Base-by-base conservation (phyloP, 1,284 basidiomycete species). In the Ustilago xerochloae region DNA sequence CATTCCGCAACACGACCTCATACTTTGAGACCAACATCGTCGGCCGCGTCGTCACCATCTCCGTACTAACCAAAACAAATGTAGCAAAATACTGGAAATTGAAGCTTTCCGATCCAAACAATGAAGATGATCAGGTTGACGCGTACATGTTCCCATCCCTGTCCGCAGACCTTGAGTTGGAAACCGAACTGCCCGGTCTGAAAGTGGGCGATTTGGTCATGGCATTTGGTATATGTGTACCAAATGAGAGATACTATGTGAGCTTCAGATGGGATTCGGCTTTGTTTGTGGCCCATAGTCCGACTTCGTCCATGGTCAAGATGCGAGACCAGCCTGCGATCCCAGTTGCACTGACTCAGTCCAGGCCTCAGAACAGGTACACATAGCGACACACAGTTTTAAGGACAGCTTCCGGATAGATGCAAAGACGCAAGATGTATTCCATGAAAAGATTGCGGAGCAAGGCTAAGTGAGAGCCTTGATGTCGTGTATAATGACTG, bases 401-500 rank as follows among this genome's bases (percentile, higher is more conserved):
- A n/a, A n/a, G n/a, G n/a, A n/a, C n/a, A n/a, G n/a, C n/a, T n/a
- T n/a, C n/a, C n/a, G n/a, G n/a, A n/a, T n/a, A n/a, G n/a, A n/a
- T n/a, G n/a, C n/a, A 20, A n/a, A 41, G 39, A 20, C 12, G 0
- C 20, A 5, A 48, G 4, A 20, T 35, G 33, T 22, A 29, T 7
- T 29, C 3, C 32, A n/a, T 10, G 24, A 28, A 5, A n/a, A 15
- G 7, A 5, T 28, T 26, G 6, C 9, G 12, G 20, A 28, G 13
- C 24, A 4, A 3, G 30, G 16, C 53, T 56, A 53, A 15, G 30
- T 55, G 16, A 71, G 10, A 35, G 70, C 51, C 33, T 70, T 72
- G 41, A 83, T 68, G 56, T 84, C 81, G 43, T 82, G 80, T 15
- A 83, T 58, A 24, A 84, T 67, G 28, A 84, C 60, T 6, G 79